A percentile compares a stretch with the other conserved stretches of the same genome.
Evolutionary conservation across 176 grass and related monocot species (phyloP).

Genomic region (Triticum monococcum): DNA sequence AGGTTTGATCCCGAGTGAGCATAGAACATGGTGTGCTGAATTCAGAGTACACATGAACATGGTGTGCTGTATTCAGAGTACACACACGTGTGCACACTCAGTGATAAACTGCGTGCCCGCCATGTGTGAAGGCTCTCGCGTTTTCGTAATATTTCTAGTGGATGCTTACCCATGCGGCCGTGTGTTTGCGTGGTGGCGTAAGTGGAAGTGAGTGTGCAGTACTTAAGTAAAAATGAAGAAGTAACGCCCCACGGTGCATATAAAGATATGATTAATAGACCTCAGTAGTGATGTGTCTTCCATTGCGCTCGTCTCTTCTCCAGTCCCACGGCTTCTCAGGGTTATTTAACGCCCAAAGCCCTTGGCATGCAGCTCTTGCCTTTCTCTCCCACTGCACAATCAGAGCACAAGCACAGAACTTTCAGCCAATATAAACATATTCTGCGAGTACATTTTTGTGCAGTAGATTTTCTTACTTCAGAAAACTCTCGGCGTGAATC

Average conservation of each 20-base stretch:
- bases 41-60: neutral
- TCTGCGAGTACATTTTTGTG: neutral
- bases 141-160: neutral
- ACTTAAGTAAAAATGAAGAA: neutral
- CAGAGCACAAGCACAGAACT: neutral
- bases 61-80: neutral
- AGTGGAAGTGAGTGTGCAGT: neutral
- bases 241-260: neutral
- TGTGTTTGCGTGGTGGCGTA: neutral
- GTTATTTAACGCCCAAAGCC: constrained; percentile 40
- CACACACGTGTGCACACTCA: neutral
- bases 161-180: neutral
- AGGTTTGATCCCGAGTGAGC: neutral
- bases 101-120: neutral
- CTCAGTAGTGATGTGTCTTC: neutral
- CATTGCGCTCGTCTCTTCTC: constrained; percentile 40
- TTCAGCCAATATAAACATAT: neutral
- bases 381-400: constrained; percentile 48
- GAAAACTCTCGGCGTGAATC: neutral
- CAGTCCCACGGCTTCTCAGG: constrained; percentile 63
- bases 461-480: neutral
- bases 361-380: constrained; percentile 32
- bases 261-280: neutral
- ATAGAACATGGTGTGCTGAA: neutral
- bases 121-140: neutral